Evolutionary conservation across 2,329 filamentous ascomycete genomes (phyloP).

Genomic region (Colletotrichum magnum): DNA sequence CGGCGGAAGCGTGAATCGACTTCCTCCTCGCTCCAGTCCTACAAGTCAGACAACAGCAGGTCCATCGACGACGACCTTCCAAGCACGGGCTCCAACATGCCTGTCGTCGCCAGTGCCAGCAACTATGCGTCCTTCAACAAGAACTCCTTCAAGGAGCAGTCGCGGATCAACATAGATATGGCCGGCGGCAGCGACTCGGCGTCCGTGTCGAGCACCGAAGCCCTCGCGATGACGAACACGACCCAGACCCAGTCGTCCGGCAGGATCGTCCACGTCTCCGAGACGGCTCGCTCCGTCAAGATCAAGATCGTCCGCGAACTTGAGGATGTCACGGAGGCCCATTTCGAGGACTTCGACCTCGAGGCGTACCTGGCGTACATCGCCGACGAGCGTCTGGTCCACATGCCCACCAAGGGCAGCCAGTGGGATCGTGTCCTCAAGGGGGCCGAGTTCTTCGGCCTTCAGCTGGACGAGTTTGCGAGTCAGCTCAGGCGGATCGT

Average conservation of each 20-base stretch:
- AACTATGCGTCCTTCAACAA: constrained; percentile 13
- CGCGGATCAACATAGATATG: background rate
- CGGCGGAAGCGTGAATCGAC: constrained; percentile 33
- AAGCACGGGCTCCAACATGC: constrained; percentile 17
- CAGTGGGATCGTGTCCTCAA: constrained; percentile 58
- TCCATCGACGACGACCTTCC: constrained; percentile 18
- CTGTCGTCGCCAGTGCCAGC: constrained; percentile 16
- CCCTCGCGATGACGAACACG: constrained; percentile 1
- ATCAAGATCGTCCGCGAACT: constrained; percentile 25
- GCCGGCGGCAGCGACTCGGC: constrained; percentile 23
- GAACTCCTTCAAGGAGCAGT: constrained; percentile 23
- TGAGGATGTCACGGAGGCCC: constrained; percentile 22
- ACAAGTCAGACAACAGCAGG: constrained; percentile 4
- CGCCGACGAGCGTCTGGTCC: constrained; percentile 55
- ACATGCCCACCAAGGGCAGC: constrained; percentile 57
- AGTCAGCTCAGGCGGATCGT: constrained; percentile 48
- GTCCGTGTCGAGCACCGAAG: constrained; percentile 22
- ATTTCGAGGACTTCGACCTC: constrained; percentile 30
- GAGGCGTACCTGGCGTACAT: constrained; percentile 53
- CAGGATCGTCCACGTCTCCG: constrained; percentile 11
- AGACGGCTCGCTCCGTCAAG: constrained; percentile 9
- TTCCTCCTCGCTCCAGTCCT: constrained; percentile 29
- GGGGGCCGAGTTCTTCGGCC: constrained; percentile 57
- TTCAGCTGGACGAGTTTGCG: constrained; percentile 55
- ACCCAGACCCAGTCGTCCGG: background rate